A percentile compares a stretch with the other conserved stretches of the same genome.
phyloP scores from a whole-genome alignment of 2,329 filamentous ascomycete species.

The Bimuria novae-zelandiae region DNA sequence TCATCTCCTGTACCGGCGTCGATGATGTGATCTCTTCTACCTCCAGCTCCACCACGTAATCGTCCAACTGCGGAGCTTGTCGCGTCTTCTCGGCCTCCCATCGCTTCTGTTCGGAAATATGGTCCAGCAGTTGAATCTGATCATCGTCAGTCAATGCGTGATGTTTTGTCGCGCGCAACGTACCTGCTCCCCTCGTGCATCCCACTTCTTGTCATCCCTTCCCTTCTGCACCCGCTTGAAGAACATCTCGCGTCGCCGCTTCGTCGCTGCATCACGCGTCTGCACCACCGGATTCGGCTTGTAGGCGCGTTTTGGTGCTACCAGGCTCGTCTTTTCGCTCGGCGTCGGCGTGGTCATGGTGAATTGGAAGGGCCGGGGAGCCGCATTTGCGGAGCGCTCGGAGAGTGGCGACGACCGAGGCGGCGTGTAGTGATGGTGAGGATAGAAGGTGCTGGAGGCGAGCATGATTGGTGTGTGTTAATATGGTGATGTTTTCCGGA shows the following conservation, averaged over 20 bases:
- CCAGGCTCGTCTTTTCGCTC: slow-evolving; percentile 21
- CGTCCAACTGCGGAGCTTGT: slow-evolving; percentile 42
- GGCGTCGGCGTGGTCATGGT: slow-evolving; percentile 29
- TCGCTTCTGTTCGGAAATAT: slow-evolving; percentile 47
- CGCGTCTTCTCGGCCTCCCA: slow-evolving; percentile 53
- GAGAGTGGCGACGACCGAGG: slow-evolving; percentile 51
- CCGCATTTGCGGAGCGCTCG: slow-evolving; percentile 48
- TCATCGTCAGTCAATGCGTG: not conserved
- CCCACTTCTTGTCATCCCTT: slow-evolving; percentile 53
- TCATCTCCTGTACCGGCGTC: slow-evolving; percentile 25
- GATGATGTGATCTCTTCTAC: slow-evolving; percentile 18
- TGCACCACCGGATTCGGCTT: slow-evolving; percentile 68
- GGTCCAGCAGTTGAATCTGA: slow-evolving; percentile 55
- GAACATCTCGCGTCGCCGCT: slow-evolving; percentile 69
- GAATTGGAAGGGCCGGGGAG: slow-evolving; percentile 32
- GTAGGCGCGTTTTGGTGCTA: slow-evolving; percentile 44
- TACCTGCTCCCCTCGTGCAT: slow-evolving; percentile 53
- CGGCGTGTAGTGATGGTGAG: slow-evolving; percentile 38
- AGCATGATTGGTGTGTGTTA: too few species aligned
- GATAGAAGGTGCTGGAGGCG: slow-evolving; percentile 29
- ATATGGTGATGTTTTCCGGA: too few species aligned
- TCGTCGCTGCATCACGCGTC: slow-evolving; percentile 64
- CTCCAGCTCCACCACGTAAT: slow-evolving; percentile 32
- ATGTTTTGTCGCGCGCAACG: slow-evolving; percentile 1
- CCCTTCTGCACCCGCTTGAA: slow-evolving; percentile 60